These are phyloP conservation scores for Prosopis cineraria DNA, from an alignment of 306 rosid species.

Conservation along the genomic window DNA sequence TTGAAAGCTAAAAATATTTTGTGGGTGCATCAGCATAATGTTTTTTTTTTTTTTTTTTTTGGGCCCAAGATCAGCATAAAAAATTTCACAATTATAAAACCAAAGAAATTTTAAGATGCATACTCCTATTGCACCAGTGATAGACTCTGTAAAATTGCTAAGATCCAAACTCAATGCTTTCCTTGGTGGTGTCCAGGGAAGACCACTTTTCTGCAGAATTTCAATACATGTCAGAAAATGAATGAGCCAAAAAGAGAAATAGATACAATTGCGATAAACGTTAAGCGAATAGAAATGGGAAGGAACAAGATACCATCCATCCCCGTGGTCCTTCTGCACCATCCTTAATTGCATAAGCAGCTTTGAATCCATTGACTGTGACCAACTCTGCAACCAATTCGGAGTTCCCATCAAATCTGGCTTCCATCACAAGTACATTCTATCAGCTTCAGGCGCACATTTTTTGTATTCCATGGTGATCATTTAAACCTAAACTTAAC, in stretches of 20 bases:
- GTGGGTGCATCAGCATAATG: neutral
- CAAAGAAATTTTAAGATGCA: slow-evolving; percentile 45
- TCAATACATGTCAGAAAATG: slow-evolving; percentile 26
- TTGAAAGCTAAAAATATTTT: slow-evolving; percentile 12
- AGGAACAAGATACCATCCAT: slow-evolving; percentile 69
- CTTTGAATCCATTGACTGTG: slow-evolving; percentile 83
- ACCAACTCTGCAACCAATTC: slow-evolving; percentile 96
- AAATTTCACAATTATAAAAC: slow-evolving; percentile 19
- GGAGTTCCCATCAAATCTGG: slow-evolving; percentile 96
- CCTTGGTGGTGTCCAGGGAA: slow-evolving; percentile 78
- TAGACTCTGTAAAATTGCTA: slow-evolving; percentile 62
- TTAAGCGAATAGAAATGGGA: neutral
- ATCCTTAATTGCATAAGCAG: slow-evolving; percentile 93
- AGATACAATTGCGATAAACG: slow-evolving; percentile 4
- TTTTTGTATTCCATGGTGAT: slow-evolving; percentile 16
- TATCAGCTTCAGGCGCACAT: slow-evolving; percentile 51
- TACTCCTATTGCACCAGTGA: slow-evolving; percentile 72
- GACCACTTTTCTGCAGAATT: slow-evolving; percentile 76
- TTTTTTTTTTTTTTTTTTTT: too few relatives aligned
- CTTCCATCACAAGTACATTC: slow-evolving; percentile 72
- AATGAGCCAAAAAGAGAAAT: slow-evolving; percentile 3
- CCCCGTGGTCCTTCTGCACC: slow-evolving; percentile 98
- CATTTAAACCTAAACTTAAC: neutral
- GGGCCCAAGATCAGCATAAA: too few relatives aligned
- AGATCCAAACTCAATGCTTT: slow-evolving; percentile 61